phyloP scores from a whole-genome alignment of 1,284 basidiomycete species.

The Cutaneotrichosporon mucoides region DNA sequence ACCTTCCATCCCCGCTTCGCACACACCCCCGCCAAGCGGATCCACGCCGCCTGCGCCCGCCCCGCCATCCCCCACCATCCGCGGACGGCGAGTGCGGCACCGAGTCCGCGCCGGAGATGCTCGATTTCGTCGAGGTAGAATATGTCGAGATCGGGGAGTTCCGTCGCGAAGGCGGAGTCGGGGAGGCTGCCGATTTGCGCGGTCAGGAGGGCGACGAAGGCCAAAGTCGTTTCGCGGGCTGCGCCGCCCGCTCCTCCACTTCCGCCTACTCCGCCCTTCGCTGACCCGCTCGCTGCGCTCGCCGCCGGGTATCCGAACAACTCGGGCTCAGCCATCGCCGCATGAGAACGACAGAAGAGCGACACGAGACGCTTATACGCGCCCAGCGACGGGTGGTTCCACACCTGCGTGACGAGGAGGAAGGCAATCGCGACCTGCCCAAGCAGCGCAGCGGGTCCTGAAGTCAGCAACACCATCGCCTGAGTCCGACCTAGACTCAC shows the following conservation, averaged over 20 bases:
- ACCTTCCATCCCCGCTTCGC: constrained; percentile 34
- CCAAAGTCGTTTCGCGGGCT: constrained; percentile 6
- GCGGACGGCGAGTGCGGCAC: constrained; percentile 8
- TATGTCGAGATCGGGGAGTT: constrained; percentile 49
- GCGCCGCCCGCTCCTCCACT: too few species aligned
- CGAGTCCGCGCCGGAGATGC: constrained; percentile 29
- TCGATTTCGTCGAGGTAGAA: constrained; percentile 45
- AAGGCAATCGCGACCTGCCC: constrained; percentile 50
- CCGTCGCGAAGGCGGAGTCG: constrained; percentile 43
- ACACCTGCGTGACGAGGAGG: constrained; percentile 48
- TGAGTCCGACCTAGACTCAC: constrained; percentile 39
- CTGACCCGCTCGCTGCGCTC: too few species aligned
- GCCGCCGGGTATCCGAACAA: neutral
- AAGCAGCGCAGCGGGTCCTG: constrained; percentile 45
- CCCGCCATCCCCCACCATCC: constrained; percentile 11
- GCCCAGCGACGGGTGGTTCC: constrained; percentile 47
- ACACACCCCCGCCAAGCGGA: constrained; percentile 13
- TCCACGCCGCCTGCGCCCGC: constrained; percentile 10
- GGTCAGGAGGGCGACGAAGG: constrained; percentile 37
- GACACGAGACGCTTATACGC: constrained; percentile 47
- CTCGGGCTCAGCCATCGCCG: constrained; percentile 19
- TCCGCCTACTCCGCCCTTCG: too few species aligned
- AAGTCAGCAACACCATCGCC: neutral
- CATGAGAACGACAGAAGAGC: constrained; percentile 39
- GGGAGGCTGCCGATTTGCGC: constrained; percentile 44